Conservation (phyloP, 164 flowering plant genomes). For the Piper betle region DNA sequence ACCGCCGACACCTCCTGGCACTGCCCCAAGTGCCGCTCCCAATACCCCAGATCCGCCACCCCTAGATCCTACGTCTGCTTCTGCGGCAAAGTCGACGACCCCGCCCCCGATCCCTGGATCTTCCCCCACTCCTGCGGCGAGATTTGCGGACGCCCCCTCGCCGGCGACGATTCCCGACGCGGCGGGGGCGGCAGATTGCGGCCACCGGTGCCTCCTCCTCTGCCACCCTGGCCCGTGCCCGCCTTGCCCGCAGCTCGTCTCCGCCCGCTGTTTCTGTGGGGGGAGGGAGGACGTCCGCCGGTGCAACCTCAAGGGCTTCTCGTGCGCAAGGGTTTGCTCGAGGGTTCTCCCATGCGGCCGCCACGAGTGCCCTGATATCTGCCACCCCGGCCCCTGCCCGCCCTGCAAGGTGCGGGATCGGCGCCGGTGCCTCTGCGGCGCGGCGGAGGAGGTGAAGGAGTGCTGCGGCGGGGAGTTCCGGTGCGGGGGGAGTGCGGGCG, state of each 20-base stretch:
- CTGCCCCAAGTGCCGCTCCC: constrained; percentile 82
- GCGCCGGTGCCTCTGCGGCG: constrained; percentile 58
- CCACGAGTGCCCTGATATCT: constrained; percentile 48
- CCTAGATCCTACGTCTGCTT: constrained; percentile 58
- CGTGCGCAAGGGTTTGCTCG: constrained; percentile 41
- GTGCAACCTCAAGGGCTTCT: constrained; percentile 67
- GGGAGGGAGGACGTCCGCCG: constrained; percentile 43
- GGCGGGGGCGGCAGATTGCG: constrained; percentile 27
- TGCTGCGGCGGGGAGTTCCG: constrained; percentile 54
- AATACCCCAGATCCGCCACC: constrained; percentile 44
- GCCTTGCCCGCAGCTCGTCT: constrained; percentile 74
- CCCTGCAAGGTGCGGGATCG: constrained; percentile 47
- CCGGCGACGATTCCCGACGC: constrained; percentile 1
- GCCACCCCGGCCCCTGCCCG: constrained; percentile 69
- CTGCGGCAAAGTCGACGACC: constrained; percentile 70
- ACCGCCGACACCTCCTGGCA: constrained; percentile 55
- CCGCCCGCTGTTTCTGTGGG: constrained; percentile 59
- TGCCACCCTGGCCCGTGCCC: constrained; percentile 98
- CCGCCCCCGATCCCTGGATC: constrained; percentile 76
- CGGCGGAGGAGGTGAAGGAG: constrained; percentile 42
- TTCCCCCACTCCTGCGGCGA: constrained; percentile 93
- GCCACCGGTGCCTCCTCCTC: constrained; percentile 62
- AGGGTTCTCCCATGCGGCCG: constrained; percentile 44
- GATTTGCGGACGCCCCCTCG: constrained; percentile 50
- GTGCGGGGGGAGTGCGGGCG: constrained; percentile 47